phyloP scores from a whole-genome alignment of 352 stramenopile genomes.

The Phytophthora parvispora region DNA sequence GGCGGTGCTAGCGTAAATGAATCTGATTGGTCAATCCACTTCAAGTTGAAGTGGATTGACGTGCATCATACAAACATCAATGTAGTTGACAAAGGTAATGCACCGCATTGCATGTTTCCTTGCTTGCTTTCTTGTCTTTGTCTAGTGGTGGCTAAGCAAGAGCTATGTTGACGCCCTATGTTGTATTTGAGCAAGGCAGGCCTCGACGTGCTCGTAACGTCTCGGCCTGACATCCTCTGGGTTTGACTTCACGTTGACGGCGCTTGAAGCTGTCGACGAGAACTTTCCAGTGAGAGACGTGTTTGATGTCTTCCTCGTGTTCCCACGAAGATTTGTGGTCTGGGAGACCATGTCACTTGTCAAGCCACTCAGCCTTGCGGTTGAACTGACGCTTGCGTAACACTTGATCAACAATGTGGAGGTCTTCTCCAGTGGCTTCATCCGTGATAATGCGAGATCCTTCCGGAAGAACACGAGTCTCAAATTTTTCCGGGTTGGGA shows the following conservation, averaged over 20 bases:
- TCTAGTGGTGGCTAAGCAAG: too few relatives aligned
- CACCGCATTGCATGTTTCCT: not conserved
- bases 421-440: conserved; percentile 4
- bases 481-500: too few relatives aligned
- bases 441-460: conserved; percentile 5
- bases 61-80: not conserved
- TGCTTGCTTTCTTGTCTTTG: too few relatives aligned
- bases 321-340: conserved; percentile 8
- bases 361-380: conserved; percentile 14
- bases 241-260: conserved; percentile 23
- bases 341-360: conserved; percentile 16
- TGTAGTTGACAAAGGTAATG: not conserved
- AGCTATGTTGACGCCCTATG: too few relatives aligned
- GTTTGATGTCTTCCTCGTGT: conserved; percentile 12
- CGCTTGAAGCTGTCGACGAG: conserved; percentile 12
- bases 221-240: conserved; percentile 7
- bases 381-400: conserved; percentile 7
- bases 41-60: not conserved
- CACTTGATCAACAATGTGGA: conserved; percentile 3
- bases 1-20: not conserved
- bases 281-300: conserved; percentile 20
- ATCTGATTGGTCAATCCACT: not conserved
- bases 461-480: too few relatives aligned
- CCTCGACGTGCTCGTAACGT: not conserved
- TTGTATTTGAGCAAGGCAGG: too few relatives aligned